Evolutionary conservation across 2,329 filamentous ascomycete genomes (phyloP), one percentile per base, ranked within the genome.

Genomic region (Knufia petricola): DNA sequence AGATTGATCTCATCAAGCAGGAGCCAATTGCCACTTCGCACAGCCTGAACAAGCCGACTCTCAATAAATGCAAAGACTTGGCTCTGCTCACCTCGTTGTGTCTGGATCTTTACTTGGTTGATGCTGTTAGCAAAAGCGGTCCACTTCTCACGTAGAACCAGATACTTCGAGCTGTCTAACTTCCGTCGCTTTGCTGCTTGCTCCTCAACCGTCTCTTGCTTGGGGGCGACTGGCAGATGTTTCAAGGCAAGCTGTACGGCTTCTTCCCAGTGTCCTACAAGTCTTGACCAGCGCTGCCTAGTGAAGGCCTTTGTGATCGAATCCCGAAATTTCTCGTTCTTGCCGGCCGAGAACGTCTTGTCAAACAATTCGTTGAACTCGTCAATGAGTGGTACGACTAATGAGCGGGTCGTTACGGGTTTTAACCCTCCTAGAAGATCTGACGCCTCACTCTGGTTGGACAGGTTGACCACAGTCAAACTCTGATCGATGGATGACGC

Each of bases 51-150:
- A 53, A 99, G 85, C 59, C 94, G 95, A 53, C 92, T 90, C 66
- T 98, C 92, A 0, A 96, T 79, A 61, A 98, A 98, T 0, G 87
- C 87, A 66, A 99, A 98, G 0, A 90, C 87, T 64, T 96, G 94
- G 77, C 58, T 87, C 77, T 31, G 81, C 78, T 48, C 86, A 75
- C 59, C 82, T 79, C 47, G 82, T 74, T 49, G 94, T 69, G 69
- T 63, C 45, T 95, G 87, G 3, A 84, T 74, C 55, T 94, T 85
- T 49, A 96, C 86, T 59, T 87, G 82, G 47, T 81, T 78, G 13
- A 95, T 69, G 53, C 81, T 85, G 17, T 75, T 71, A 0, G 82
- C 77, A 62, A 99, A 96, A 7, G 75, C 73, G 38, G 87, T 79
- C 94, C 94, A 98, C 54, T 85, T 77, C 1, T 78, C 76, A 53